Evolutionary conservation across 768 basidiomycete species (phyloP), one percentile per base, ranked within the genome.

Genomic region (Pisolithus marmoratus): DNA sequence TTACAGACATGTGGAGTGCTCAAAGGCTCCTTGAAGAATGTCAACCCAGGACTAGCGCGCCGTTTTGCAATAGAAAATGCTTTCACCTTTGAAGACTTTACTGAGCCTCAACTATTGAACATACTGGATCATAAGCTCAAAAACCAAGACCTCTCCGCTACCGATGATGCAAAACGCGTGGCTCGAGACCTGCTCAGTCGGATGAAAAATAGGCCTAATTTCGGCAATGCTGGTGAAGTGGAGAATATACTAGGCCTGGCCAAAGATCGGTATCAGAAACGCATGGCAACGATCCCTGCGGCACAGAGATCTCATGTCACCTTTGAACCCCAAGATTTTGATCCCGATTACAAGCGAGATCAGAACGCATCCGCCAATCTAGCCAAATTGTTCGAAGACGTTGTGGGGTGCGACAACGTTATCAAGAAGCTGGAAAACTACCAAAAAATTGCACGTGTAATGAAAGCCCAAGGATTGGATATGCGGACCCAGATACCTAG

Each of bases 1-100:
- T 5, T 12, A 23, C 3, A 3, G 17, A 17, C 15, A 8, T 40
- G 8, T 20, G 52, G 22, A 51, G 47, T 50, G 12, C 46, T 15
- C 5, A 34, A 5, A 34, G 31, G 12, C 15, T 14, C 11, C 12
- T 36, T 34, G 3, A 48, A 87, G 85, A 82, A 86, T 46, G 84
- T 85, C 27, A 87, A 87, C 58, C 80, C 83, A 0, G 85, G 85
- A 14, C 66, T 87, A 8, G 65, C 78, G 2, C 77, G 85, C 23
- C 81, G 85, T 1, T 87, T 87, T 61, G 75, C 76, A 11, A 82
- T 86, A 26, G 85, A 86, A 50, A 73, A 84, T 42, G 81, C 85
- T 0, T 87, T 86, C 71, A 65, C 70, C n/a, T 87, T 86, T 54
- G 78, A 83, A 27, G 82, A 87, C 61, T 87, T 83, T 59, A 75